A percentile compares a stretch with the other conserved stretches of the same genome.
These are phyloP conservation scores for Nicotiana sylvestris DNA, from an alignment of 257 asterid species.

Conservation along the genomic window DNA sequence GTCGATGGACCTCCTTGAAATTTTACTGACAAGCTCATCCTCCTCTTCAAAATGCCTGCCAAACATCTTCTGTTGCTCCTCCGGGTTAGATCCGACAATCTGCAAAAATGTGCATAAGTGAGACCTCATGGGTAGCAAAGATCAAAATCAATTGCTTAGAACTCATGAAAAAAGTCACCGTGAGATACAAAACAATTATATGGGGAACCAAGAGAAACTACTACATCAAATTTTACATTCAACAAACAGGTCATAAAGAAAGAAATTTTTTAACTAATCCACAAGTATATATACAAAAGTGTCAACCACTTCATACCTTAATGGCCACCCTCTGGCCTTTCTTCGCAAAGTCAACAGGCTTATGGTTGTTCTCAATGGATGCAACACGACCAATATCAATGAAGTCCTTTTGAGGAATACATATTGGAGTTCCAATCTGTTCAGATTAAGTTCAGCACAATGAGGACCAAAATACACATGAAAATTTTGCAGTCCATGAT, in stretches of 20 bases:
- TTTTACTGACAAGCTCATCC: conserved; percentile 94
- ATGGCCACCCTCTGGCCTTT: conserved; percentile 91
- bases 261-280: background rate
- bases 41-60: conserved; percentile 94
- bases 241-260: background rate
- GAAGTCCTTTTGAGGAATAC: conserved; percentile 78
- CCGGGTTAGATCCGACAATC: conserved; percentile 81
- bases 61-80: conserved; percentile 90
- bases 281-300: background rate
- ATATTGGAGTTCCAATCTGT: conserved; percentile 24
- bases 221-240: background rate
- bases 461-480: background rate
- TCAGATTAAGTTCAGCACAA: conserved; percentile 51
- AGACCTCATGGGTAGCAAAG: background rate
- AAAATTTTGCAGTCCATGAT: background rate
- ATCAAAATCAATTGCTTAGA: background rate
- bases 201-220: background rate
- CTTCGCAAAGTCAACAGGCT: conserved; percentile 82
- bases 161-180: background rate
- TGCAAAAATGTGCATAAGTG: conserved; percentile 21
- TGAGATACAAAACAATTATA: background rate
- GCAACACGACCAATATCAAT: conserved; percentile 86
- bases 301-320: conserved; percentile 54
- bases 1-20: conserved; percentile 84
- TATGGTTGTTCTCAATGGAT: conserved; percentile 87